These are phyloP conservation scores for Oryza officinalis DNA, from an alignment of 176 grass and related monocot species.

Conservation along the genomic window DNA sequence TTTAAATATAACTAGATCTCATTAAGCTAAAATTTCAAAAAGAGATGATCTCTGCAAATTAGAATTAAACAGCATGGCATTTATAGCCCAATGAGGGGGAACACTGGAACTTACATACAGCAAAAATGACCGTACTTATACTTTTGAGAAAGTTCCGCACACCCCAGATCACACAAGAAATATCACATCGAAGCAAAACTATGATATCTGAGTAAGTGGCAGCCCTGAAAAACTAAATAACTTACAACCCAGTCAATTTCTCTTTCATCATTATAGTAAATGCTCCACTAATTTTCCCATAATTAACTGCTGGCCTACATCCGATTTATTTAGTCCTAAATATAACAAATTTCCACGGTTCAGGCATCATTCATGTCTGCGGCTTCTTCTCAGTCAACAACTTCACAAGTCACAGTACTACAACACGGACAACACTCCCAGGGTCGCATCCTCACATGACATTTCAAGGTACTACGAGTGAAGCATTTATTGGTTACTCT, in stretches of 20 bases:
- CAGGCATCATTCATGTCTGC: slow-evolving; percentile 1
- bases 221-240: not conserved
- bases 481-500: not conserved
- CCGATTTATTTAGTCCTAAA: not conserved
- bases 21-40: not conserved
- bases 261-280: not conserved
- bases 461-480: not conserved
- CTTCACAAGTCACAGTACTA: not conserved
- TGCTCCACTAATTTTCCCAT: not conserved
- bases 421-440: not conserved
- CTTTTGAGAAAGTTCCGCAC: not conserved
- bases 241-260: not conserved
- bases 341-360: not conserved
- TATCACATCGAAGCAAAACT: not conserved
- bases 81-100: not conserved
- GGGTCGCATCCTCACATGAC: not conserved
- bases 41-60: not conserved
- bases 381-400: not conserved
- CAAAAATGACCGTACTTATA: not conserved
- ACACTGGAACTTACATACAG: not conserved
- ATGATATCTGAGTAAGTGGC: not conserved
- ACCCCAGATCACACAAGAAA: not conserved
- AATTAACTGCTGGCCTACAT: not conserved
- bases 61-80: not conserved
- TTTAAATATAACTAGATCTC: not conserved